Conservation (phyloP, 129 eudicot genomes). For the Tagetes erecta region DNA sequence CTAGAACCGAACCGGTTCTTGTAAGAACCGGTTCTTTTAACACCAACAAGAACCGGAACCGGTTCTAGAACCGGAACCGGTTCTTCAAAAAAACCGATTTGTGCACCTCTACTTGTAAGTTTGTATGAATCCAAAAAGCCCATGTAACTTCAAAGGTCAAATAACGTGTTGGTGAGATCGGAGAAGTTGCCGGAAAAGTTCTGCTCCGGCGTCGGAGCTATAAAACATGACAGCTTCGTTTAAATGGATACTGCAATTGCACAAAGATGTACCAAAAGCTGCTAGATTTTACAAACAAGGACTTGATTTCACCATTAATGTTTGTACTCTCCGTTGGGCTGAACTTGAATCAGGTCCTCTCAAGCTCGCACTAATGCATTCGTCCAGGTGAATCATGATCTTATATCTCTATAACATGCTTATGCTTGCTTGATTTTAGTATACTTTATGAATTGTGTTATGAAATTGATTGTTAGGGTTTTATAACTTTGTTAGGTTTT, state of each 20-base stretch:
- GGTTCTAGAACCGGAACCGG: too few relatives aligned
- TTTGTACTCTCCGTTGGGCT: constrained; percentile 96
- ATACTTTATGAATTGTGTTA: background rate
- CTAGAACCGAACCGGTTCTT: too few relatives aligned
- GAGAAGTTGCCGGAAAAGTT: too few relatives aligned
- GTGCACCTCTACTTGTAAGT: too few relatives aligned
- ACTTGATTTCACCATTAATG: constrained; percentile 68
- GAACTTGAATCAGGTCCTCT: constrained; percentile 84
- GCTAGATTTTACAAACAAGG: constrained; percentile 84
- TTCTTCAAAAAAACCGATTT: too few relatives aligned
- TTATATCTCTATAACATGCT: background rate
- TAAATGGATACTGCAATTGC: constrained; percentile 81
- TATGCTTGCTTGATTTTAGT: background rate
- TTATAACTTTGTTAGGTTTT: background rate
- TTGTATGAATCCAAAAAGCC: too few relatives aligned
- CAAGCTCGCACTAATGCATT: constrained; percentile 81
- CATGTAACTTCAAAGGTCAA: too few relatives aligned
- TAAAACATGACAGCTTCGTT: constrained; percentile 42
- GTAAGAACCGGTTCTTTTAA: too few relatives aligned
- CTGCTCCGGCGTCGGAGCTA: background rate
- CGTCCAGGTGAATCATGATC: constrained; percentile 46
- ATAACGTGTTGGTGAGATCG: too few relatives aligned
- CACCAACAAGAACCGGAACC: too few relatives aligned
- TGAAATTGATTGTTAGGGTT: constrained; percentile 6
- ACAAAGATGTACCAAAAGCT: constrained; percentile 93